Base-by-base conservation (phyloP, 2,329 filamentous ascomycete genomes). In the Colletotrichum kahawae region DNA sequence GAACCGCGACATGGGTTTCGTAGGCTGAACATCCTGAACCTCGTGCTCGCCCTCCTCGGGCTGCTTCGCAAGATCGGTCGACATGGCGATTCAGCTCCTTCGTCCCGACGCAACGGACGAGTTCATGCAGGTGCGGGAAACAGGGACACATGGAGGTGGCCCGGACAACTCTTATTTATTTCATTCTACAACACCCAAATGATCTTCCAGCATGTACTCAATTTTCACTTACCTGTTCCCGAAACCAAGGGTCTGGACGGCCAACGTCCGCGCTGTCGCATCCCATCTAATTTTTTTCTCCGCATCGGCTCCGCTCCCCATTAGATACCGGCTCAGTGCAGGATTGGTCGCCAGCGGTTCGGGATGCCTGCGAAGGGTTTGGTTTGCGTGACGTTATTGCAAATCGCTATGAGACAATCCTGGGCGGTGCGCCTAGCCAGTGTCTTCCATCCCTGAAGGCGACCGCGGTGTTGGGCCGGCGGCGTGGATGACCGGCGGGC, bases 1-100 rank as follows among this genome's bases (percentile, higher is more conserved):
- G 71, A 83, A 81, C 14, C 75, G 75, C 0, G 82, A 83, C 4
- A 82, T 67, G 0, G 79, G 80, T 71, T 80, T 82, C 56, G 65
- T 65, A 27, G 66, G 12, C 14, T 51, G 62, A 7, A 14, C 62
- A 65, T 74, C 71, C 38, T 74, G 71, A 21, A 56, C 31, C 31
- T 74, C 71, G 27, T 54, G 67, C 1, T 62, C 74, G 8, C 54
- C 66, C 62, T 74, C 67, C 16, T 76, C 72, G 14, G 63, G 36
- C 34, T 74, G 64, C 62, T 73, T 62, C 24, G 66, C 69, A 7
- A 66, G 68, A 43, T 77, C 69, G 36, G 68, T 59, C 60, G 70
- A 66, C 71, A 71, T 71, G 27, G 71, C 48, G 21, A 56, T 67
- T 29, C 24, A 24, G 51, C n/a, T 71, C 38, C 31, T 43, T 62